A percentile compares a stretch with the other conserved stretches of the same genome.
Evolutionary conservation across 1,284 basidiomycete genomes (phyloP).

Genomic region (Heliocybe sulcata): DNA sequence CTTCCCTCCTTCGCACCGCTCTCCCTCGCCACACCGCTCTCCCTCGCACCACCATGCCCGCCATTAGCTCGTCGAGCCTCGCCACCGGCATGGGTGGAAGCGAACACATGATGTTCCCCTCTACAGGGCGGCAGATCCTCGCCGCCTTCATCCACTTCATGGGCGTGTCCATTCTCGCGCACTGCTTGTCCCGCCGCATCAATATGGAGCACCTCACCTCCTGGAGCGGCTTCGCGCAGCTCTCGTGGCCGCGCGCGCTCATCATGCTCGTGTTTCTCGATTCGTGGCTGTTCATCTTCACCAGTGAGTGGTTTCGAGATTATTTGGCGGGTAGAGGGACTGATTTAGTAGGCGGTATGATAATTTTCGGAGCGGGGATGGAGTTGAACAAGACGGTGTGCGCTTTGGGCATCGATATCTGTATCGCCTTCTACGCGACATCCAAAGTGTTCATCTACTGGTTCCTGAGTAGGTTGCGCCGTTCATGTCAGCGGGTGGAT

Average conservation of each 20-base stretch:
- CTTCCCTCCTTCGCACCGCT: too few relatives aligned
- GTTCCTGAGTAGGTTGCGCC: conserved; percentile 22
- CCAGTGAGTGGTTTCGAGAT: conserved; percentile 17
- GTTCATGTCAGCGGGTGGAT: background rate
- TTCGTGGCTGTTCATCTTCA: conserved; percentile 28
- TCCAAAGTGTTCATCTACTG: conserved; percentile 32
- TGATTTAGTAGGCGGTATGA: conserved; percentile 19
- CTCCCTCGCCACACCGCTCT: background rate
- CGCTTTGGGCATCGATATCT: conserved; percentile 26
- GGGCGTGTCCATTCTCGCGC: conserved; percentile 22
- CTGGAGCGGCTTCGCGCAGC: conserved; percentile 12
- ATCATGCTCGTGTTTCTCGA: conserved; percentile 22
- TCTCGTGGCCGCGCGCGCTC: conserved; percentile 20
- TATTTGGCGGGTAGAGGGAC: background rate
- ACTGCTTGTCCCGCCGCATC: conserved; percentile 22
- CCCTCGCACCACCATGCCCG: background rate
- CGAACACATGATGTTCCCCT: conserved; percentile 15
- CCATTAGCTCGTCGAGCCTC: background rate
- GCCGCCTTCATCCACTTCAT: conserved; percentile 19
- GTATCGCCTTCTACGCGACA: conserved; percentile 30
- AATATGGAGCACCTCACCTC: conserved; percentile 15
- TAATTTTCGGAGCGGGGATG: conserved; percentile 30
- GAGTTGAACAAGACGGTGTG: conserved; percentile 22
- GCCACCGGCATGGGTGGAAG: background rate
- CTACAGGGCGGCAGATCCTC: conserved; percentile 17